Evolutionary conservation across 306 rosid genomes (phyloP).

Genomic region (Prunus mume): DNA sequence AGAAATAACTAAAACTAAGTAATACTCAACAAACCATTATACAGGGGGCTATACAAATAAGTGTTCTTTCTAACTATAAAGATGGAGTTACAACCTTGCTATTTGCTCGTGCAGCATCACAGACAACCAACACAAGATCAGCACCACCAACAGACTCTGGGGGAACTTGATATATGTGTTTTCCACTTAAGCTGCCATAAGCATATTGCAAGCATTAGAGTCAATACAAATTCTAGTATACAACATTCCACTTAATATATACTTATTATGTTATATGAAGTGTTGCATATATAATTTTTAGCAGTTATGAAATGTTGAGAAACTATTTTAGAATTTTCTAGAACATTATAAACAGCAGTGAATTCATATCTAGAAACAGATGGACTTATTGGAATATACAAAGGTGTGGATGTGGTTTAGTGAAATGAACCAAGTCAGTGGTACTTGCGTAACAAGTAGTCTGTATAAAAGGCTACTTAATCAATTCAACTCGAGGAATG

Average conservation of each 20-base stretch:
- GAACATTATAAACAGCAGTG: background rate
- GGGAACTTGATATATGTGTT: slow-evolving; percentile 64
- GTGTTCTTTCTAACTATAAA: slow-evolving; percentile 11
- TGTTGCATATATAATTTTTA: background rate
- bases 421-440: slow-evolving; percentile 4
- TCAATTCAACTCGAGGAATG: background rate
- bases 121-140: slow-evolving; percentile 74
- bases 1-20: slow-evolving; percentile 18
- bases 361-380: background rate
- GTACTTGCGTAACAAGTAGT: background rate
- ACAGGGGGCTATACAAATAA: slow-evolving; percentile 2
- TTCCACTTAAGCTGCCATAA: slow-evolving; percentile 73
- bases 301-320: background rate
- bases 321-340: background rate
- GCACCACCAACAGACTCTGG: slow-evolving; percentile 72
- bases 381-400: background rate
- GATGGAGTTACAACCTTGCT: slow-evolving; percentile 53
- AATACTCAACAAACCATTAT: background rate
- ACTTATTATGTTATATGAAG: background rate
- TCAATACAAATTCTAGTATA: background rate
- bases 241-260: background rate
- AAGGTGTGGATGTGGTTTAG: background rate
- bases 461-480: background rate
- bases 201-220: slow-evolving; percentile 25
- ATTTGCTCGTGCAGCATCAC: slow-evolving; percentile 48